phyloP scores from a whole-genome alignment of 768 basidiomycete genomes.

The Coprinopsis cinerea region DNA sequence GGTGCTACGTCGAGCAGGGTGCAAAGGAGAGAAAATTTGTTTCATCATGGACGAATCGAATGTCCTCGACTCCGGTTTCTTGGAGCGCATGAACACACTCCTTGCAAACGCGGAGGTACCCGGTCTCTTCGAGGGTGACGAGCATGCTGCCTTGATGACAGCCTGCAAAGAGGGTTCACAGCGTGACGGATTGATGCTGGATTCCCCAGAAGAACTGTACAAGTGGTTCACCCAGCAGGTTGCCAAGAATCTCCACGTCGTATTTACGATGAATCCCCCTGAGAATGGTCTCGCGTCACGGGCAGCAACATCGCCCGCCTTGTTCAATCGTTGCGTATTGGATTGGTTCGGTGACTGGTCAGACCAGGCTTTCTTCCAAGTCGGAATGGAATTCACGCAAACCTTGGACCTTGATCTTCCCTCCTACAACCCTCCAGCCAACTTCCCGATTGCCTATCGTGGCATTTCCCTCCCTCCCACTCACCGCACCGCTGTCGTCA shows the following conservation, averaged over 20 bases:
- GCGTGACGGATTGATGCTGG: slow-evolving; percentile 95
- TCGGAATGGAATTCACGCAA: slow-evolving; percentile 94
- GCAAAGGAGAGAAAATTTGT: slow-evolving; percentile 98
- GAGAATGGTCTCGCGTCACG: slow-evolving; percentile 92
- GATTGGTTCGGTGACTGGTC: slow-evolving; percentile 99
- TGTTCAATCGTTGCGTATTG: slow-evolving; percentile 98
- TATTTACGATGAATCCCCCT: slow-evolving; percentile 99
- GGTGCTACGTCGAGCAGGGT: slow-evolving; percentile 91
- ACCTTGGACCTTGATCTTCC: slow-evolving; percentile 88
- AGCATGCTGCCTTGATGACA: slow-evolving; percentile 96
- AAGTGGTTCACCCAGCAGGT: slow-evolving; percentile 99
- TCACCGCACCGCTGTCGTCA: slow-evolving; percentile 88
- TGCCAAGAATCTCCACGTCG: slow-evolving; percentile 95
- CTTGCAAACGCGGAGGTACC: slow-evolving; percentile 99
- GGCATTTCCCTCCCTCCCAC: slow-evolving; percentile 79
- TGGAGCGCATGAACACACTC: slow-evolving; percentile 99
- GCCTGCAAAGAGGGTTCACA: slow-evolving; percentile 99
- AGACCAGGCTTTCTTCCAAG: slow-evolving; percentile 97
- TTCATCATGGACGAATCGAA: slow-evolving; percentile 99
- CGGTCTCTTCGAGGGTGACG: slow-evolving; percentile 99
- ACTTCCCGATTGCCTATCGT: slow-evolving; percentile 89
- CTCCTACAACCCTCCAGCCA: slow-evolving; percentile 68
- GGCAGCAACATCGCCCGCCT: slow-evolving; percentile 94
- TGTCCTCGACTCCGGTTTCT: slow-evolving; percentile 96
- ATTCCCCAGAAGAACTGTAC: slow-evolving; percentile 96